Percentiles rank a stretch among this genome's conserved stretches.
These are phyloP conservation scores for Prunus salicina DNA, from an alignment of 306 rosid species.

Conservation along the genomic window DNA sequence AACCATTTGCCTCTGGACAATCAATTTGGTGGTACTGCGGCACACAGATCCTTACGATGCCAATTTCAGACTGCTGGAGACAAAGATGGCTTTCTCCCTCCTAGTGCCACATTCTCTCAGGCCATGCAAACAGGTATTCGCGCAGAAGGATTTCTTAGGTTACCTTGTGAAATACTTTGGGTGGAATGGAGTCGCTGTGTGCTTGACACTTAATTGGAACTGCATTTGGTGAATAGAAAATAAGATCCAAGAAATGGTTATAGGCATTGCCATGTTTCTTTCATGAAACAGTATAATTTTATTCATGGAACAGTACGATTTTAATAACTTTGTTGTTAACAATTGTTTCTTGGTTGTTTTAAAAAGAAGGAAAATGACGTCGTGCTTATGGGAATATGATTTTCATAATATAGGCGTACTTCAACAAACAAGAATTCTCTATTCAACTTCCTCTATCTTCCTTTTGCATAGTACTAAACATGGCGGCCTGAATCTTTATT, in stretches of 20 bases:
- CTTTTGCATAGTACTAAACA: not conserved
- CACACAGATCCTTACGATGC: slow-evolving; percentile 52
- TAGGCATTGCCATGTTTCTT: slow-evolving; percentile 3
- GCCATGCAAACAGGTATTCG: slow-evolving; percentile 66
- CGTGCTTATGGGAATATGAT: not conserved
- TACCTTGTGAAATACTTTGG: slow-evolving; percentile 5
- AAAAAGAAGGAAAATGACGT: not conserved
- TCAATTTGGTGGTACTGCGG: slow-evolving; percentile 41
- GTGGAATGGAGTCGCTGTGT: slow-evolving; percentile 3
- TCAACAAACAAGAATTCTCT: not conserved
- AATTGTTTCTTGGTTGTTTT: not conserved
- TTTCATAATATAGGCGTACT: not conserved
- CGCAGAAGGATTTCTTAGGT: slow-evolving; percentile 12
- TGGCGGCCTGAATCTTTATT: not conserved
- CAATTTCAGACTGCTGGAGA: slow-evolving; percentile 43
- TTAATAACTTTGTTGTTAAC: not conserved
- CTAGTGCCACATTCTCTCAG: slow-evolving; percentile 48
- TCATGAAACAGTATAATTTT: no score
- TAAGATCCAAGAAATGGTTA: slow-evolving; percentile 4
- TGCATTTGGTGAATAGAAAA: slow-evolving; percentile 14
- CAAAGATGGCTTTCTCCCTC: slow-evolving; percentile 44
- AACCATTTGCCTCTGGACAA: slow-evolving; percentile 46
- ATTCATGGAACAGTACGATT: not conserved
- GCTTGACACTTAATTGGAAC: slow-evolving; percentile 1
- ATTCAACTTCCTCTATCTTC: not conserved